Conservation (phyloP, 2,329 filamentous ascomycete species). For the Thelonectria discophora region DNA sequence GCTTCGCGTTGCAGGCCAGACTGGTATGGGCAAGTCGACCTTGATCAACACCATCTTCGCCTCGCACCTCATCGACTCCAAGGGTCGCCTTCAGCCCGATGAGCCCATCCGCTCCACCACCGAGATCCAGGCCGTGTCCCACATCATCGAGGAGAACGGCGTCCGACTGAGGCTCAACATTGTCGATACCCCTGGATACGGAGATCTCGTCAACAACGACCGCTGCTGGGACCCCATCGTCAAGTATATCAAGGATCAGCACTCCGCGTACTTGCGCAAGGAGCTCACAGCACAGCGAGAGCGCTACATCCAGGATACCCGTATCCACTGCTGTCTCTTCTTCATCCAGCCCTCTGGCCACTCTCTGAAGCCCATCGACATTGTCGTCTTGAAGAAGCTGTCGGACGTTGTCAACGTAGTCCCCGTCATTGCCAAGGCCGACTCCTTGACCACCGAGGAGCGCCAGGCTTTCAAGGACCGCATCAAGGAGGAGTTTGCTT, state of each 20-base stretch:
- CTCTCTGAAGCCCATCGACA: slow-evolving; percentile 98
- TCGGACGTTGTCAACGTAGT: slow-evolving; percentile 99
- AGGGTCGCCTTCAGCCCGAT: slow-evolving; percentile 91
- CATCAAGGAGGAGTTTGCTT: slow-evolving; percentile 99
- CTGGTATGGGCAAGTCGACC: slow-evolving; percentile 97
- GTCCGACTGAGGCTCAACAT: slow-evolving; percentile 98
- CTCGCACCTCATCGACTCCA: slow-evolving; percentile 98
- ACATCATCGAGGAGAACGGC: slow-evolving; percentile 99
- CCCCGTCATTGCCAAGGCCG: slow-evolving; percentile 97
- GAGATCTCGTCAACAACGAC: slow-evolving; percentile 99
- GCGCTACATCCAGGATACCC: slow-evolving; percentile 98
- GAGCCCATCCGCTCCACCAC: slow-evolving; percentile 95
- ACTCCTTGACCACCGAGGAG: slow-evolving; percentile 95
- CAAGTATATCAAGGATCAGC: slow-evolving; percentile 99
- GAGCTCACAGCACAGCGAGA: slow-evolving; percentile 99
- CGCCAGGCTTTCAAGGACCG: slow-evolving; percentile 96
- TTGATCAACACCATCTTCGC: slow-evolving; percentile 99
- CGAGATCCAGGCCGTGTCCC: slow-evolving; percentile 96
- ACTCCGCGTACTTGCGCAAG: slow-evolving; percentile 98
- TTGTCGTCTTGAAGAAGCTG: slow-evolving; percentile 99
- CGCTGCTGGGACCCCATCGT: slow-evolving; percentile 99
- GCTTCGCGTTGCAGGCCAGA: slow-evolving; percentile 75
- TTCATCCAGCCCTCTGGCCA: slow-evolving; percentile 99
- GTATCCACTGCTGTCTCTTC: slow-evolving; percentile 99
- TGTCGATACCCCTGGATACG: slow-evolving; percentile 97